A percentile compares a stretch with the other conserved stretches of the same genome.
phyloP scores from a whole-genome alignment of 108 stramenopile genomes.

The Chaetoceros muelleri region DNA sequence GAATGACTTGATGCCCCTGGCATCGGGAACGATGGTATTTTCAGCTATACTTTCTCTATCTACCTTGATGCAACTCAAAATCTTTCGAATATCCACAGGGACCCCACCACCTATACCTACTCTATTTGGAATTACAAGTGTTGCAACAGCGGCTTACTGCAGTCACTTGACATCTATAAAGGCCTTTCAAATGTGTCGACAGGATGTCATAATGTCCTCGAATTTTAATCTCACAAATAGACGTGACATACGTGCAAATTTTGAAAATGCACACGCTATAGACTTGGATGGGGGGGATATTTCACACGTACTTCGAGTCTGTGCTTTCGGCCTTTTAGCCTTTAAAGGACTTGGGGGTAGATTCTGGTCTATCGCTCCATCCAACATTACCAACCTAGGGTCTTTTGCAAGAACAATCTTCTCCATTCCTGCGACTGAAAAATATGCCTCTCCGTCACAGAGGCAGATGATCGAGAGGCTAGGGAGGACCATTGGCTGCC shows the following conservation, averaged over 20 bases:
- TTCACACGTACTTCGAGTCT: constrained; percentile 5
- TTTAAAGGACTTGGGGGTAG: constrained; percentile 68
- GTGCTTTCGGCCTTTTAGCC: constrained; percentile 49
- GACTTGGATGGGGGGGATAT: not conserved
- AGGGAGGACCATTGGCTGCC: constrained; percentile 63
- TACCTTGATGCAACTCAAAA: constrained; percentile 30
- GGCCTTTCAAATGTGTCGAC: not conserved
- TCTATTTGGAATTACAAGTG: constrained; percentile 37
- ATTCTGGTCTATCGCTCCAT: constrained; percentile 71
- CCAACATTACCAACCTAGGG: constrained; percentile 61
- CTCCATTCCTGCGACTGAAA: constrained; percentile 42
- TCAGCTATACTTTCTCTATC: constrained; percentile 35
- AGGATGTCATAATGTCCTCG: not conserved
- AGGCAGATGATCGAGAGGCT: constrained; percentile 35
- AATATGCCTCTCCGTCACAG: constrained; percentile 61
- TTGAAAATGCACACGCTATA: not conserved
- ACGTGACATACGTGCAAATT: not conserved
- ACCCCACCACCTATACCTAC: constrained; percentile 38
- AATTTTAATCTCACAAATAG: not conserved
- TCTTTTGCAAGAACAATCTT: constrained; percentile 55
- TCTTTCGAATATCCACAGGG: constrained; percentile 62
- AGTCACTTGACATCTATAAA: constrained; percentile 37
- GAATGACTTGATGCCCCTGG: constrained; percentile 10
- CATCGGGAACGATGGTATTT: constrained; percentile 30
- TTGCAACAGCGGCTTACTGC: constrained; percentile 49